Base-by-base conservation (phyloP, 371 early-diverging fungal species). In the Apophysomyces variabilis region DNA sequence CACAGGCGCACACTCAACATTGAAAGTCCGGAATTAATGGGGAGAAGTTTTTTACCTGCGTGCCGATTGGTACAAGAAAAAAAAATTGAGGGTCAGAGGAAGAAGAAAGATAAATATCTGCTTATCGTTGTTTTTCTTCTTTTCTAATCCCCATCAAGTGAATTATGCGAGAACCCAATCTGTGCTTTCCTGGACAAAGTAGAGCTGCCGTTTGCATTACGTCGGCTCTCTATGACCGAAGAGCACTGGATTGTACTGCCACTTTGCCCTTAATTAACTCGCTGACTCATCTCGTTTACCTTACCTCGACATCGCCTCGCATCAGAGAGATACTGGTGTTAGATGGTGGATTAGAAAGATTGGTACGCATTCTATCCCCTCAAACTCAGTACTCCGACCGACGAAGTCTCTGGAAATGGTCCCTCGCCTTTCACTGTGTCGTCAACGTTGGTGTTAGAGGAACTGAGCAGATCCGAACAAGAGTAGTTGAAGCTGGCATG, bases 241-340 rank as follows among this genome's bases (percentile, higher is more conserved):
- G 95, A 62, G 95, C 96, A n/a, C 79, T 96, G 26, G 93, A 94
- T 75, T 93, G 94, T 77, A 92, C 96, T 26, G 93, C 94, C 66
- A 88, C 89, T 46, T 78, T 93, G 66, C 92, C 96, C 38, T 85
- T 96, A 60, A 88, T 93, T 69, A 92, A 90, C 71, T 94, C 95
- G 32, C 85, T 96, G 18, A 92, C 91, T 64, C 92, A 95, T 80
- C 89, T 96, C 43, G 89, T 87, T 47, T 92, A 93, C 71, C 82
- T 95, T 61, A 95, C 95, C 1, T 87, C 89, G 38, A 89, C 93
- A 5, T 92, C 93, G 13, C 90, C 91, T n/a, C 85, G 91, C 41
- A 92, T 95, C 18, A 87, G 94, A 62, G 89, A 90, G 59, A 87
- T 92, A 54, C 78, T 96, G 39, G 87, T 90, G n/a, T 79, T 87